Base-by-base conservation (phyloP, 2,329 filamentous ascomycete genomes). In the Aureobasidium pullulans region DNA sequence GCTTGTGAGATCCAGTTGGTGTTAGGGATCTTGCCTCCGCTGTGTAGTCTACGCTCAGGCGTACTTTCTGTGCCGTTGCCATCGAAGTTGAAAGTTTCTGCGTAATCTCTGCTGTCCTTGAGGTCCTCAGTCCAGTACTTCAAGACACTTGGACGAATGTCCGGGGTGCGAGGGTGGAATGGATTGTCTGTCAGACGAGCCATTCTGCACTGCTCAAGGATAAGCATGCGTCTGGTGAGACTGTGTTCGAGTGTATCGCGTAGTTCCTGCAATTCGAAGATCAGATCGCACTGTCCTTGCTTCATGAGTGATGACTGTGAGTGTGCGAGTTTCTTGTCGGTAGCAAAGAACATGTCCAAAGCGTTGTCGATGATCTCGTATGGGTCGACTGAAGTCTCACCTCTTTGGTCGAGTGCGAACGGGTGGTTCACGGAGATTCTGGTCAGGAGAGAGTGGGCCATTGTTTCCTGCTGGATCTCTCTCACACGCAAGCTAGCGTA, bases 401-500 rank as follows among this genome's bases (percentile, higher is more conserved):
- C 49, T 56, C 54, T 60, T 15, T 66, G 62, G 34, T 60, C 57
- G 11, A 59, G 50, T 8, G 62, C 60, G 10, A 65, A 60, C 11
- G 64, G 70, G 49, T 72, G 69, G 8, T 64, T 64, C 28, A 67
- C 62, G 8, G 70, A 68, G 3, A 73, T 56, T 8, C 65, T 62
- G 8, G 71, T 72, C 49, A 71, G 67, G 6, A 72, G 63, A 2
- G 64, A 65, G 48, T 73, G 71, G 4, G 67, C 68, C 16, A 72
- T 63, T 6, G 71, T 73, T 46, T 73, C 71, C 57, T 67, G 63
- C 40, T 73, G 71, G 6, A 73, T 66, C 50, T 72, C 70, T 53
- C 72, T 72, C n/a, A 72, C 62, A 37, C 61, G 65, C 10, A 73
- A 64, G 7, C 66, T 68, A 42, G 69, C 66, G 60, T 69, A 72